Percentiles rank a stretch among this genome's conserved stretches.
Evolutionary conservation across 2,329 filamentous ascomycete species (phyloP).

Genomic region (Neospermospora avenae): DNA sequence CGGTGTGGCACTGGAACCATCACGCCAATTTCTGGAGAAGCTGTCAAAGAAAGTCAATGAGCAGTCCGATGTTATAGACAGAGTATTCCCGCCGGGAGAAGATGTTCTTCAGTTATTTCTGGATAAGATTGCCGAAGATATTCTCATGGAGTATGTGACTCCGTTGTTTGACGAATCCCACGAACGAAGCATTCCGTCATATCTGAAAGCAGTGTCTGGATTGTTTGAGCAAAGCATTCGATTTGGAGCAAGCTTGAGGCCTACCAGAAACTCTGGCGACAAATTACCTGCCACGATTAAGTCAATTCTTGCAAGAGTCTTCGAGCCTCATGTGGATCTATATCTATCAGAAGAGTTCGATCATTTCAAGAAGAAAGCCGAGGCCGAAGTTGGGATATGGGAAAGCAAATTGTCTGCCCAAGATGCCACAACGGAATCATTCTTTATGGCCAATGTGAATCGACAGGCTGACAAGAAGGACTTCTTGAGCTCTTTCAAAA

Average conservation of each 20-base stretch:
- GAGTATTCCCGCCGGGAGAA: slow-evolving; percentile 71
- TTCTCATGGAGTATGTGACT: slow-evolving; percentile 81
- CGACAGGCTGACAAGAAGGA: slow-evolving; percentile 94
- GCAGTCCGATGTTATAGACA: slow-evolving; percentile 74
- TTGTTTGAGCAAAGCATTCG: slow-evolving; percentile 83
- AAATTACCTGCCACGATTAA: slow-evolving; percentile 64
- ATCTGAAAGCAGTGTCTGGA: slow-evolving; percentile 81
- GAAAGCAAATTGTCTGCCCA: slow-evolving; percentile 89
- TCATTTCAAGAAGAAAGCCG: slow-evolving; percentile 73
- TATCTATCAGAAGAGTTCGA: slow-evolving; percentile 92
- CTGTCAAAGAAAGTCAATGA: slow-evolving; percentile 76
- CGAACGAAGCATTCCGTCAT: slow-evolving; percentile 68
- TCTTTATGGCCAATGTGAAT: slow-evolving; percentile 94
- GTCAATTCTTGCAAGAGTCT: slow-evolving; percentile 66
- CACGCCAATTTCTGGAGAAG: slow-evolving; percentile 74
- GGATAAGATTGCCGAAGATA: slow-evolving; percentile 77
- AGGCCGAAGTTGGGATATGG: slow-evolving; percentile 77
- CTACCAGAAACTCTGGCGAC: slow-evolving; percentile 59
- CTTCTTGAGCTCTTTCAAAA: slow-evolving; percentile 94
- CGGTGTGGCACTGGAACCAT: slow-evolving; percentile 74
- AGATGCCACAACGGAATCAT: slow-evolving; percentile 85
- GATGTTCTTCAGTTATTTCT: slow-evolving; percentile 75
- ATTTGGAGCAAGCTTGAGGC: slow-evolving; percentile 68
- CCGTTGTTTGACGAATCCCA: slow-evolving; percentile 85
- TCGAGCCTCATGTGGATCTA: slow-evolving; percentile 89